These are phyloP conservation scores for Chrysoporthe puriensis DNA, from an alignment of 2,329 filamentous ascomycete genomes.

Conservation along the genomic window DNA sequence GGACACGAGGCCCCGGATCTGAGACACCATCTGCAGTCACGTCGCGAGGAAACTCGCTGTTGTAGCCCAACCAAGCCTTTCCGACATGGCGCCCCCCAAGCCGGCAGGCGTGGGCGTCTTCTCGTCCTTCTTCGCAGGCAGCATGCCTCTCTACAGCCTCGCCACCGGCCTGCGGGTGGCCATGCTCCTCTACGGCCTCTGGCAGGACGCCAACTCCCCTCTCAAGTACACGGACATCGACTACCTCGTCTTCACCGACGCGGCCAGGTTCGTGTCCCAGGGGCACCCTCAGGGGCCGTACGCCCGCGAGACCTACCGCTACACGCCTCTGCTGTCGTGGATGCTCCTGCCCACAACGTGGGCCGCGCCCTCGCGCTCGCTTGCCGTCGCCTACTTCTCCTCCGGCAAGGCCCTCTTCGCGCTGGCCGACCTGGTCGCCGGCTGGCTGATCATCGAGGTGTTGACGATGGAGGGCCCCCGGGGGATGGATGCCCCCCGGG, in stretches of 20 bases:
- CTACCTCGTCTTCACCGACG: conserved; percentile 97
- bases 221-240: conserved; percentile 99
- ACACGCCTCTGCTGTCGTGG: conserved; percentile 94
- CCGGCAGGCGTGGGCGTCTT: conserved; percentile 23
- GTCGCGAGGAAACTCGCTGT: too few relatives aligned
- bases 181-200: conserved; percentile 85
- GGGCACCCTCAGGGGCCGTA: conserved; percentile 71
- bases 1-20: background rate
- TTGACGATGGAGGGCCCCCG: conserved; percentile 37
- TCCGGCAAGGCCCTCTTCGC: conserved; percentile 91
- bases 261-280: conserved; percentile 74
- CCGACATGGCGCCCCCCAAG: conserved; percentile 12
- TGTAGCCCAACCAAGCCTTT: background rate
- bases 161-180: conserved; percentile 68
- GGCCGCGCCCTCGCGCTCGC: conserved; percentile 38
- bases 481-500: conserved; percentile 55
- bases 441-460: conserved; percentile 68
- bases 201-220: conserved; percentile 89
- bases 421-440: conserved; percentile 78
- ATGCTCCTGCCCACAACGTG: conserved; percentile 79
- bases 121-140: conserved; percentile 42
- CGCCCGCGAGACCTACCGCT: conserved; percentile 89
- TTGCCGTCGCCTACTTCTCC: conserved; percentile 63
- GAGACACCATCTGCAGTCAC: background rate
- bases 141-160: conserved; percentile 57